Conservation (phyloP, 768 basidiomycete genomes). For the Mycena albidolilacea region DNA sequence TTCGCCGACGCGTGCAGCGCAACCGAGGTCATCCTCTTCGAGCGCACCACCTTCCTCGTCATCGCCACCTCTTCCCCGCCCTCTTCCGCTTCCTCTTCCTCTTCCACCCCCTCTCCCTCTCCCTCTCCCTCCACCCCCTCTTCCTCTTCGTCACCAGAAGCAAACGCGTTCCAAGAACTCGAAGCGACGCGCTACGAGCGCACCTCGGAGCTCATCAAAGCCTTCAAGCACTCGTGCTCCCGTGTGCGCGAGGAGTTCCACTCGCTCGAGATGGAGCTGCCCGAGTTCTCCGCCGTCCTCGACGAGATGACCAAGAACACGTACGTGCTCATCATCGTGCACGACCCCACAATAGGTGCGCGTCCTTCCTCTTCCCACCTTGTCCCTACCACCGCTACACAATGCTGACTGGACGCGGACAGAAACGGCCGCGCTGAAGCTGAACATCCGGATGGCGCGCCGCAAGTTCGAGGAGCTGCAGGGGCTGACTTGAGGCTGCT, state of each 20-base stretch:
- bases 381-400: background rate
- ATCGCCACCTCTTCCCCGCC: slow-evolving; percentile 84
- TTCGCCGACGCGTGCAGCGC: slow-evolving; percentile 92
- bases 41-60: slow-evolving; percentile 97
- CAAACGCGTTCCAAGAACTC: slow-evolving; percentile 59
- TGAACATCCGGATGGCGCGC: slow-evolving; percentile 91
- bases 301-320: slow-evolving; percentile 96
- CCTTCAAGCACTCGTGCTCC: slow-evolving; percentile 93
- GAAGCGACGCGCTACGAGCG: slow-evolving; percentile 86
- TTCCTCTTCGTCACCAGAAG: slow-evolving; percentile 51
- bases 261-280: slow-evolving; percentile 87
- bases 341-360: slow-evolving; percentile 90
- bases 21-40: slow-evolving; percentile 95
- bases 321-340: slow-evolving; percentile 91
- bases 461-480: slow-evolving; percentile 93
- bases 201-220: slow-evolving; percentile 94
- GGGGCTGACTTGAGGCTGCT: slow-evolving; percentile 49
- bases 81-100: slow-evolving; percentile 45
- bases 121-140: slow-evolving; percentile 86
- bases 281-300: slow-evolving; percentile 89
- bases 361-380: slow-evolving; percentile 7
- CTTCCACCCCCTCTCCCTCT: slow-evolving; percentile 93
- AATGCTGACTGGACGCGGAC: slow-evolving; percentile 19
- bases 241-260: slow-evolving; percentile 89
- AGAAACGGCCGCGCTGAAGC: slow-evolving; percentile 91